Evolutionary conservation across 2,329 filamentous ascomycete genomes (phyloP).

Genomic region (Neurospora sp.): DNA sequence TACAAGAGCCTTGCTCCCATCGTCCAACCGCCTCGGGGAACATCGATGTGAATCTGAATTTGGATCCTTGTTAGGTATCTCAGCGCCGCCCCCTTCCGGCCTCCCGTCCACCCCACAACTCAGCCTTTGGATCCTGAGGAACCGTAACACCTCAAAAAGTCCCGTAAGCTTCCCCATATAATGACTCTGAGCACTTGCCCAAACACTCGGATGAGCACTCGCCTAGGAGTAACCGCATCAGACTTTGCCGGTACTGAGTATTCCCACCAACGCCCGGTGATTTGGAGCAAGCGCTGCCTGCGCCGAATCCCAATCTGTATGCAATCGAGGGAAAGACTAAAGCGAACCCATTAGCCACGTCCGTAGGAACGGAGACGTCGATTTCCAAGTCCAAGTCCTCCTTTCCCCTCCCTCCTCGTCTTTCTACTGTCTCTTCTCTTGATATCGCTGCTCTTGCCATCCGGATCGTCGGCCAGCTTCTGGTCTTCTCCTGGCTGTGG

Average conservation of each 20-base stretch:
- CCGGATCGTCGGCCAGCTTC: neutral
- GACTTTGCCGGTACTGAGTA: neutral
- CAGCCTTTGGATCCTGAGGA: neutral
- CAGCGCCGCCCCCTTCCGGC: no score
- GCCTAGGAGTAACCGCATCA: neutral
- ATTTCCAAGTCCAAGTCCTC: neutral
- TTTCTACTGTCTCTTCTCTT: neutral
- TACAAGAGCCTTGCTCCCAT: no score
- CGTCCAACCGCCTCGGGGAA: no score
- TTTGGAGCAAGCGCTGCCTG: neutral
- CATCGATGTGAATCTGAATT: no score
- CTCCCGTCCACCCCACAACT: neutral
- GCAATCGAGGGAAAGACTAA: no score
- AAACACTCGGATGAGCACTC: neutral
- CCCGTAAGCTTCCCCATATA: neutral
- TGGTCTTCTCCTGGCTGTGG: neutral
- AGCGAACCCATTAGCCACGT: neutral
- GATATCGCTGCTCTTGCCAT: neutral
- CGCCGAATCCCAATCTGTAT: neutral
- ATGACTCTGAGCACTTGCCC: neutral
- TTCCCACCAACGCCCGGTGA: neutral
- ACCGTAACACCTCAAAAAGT: neutral
- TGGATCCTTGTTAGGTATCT: no score
- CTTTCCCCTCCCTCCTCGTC: neutral
- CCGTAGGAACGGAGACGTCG: neutral